Percentiles rank a stretch among this genome's conserved stretches.
phyloP scores from a whole-genome alignment of 2,329 filamentous ascomycete species.

The Sclerotinia nivalis region DNA sequence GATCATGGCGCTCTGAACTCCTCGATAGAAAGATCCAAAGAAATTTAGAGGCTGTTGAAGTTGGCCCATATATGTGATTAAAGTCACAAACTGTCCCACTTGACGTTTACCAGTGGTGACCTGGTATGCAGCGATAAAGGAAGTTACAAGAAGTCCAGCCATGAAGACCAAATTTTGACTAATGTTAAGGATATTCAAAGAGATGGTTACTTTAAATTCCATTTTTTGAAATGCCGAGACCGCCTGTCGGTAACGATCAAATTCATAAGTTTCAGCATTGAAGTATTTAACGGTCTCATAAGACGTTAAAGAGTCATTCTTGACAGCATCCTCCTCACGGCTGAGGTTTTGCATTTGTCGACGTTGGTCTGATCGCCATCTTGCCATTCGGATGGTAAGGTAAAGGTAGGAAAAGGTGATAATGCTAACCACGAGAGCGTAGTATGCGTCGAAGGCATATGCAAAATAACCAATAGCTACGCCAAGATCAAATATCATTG shows the following conservation, averaged over 20 bases:
- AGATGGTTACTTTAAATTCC: constrained; percentile 74
- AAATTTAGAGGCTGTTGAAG: constrained; percentile 81
- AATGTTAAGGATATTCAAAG: constrained; percentile 78
- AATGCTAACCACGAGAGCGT: constrained; percentile 83
- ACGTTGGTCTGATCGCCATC: constrained; percentile 86
- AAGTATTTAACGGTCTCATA: constrained; percentile 96
- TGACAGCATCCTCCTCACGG: constrained; percentile 93
- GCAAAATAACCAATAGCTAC: constrained; percentile 84
- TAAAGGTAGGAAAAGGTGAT: constrained; percentile 97
- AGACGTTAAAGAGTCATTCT: constrained; percentile 98
- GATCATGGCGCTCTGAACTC: constrained; percentile 95
- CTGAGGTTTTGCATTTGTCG: constrained; percentile 94
- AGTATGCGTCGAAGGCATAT: constrained; percentile 79
- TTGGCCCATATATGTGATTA: constrained; percentile 78
- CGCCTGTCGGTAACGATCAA: constrained; percentile 68
- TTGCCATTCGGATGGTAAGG: constrained; percentile 92
- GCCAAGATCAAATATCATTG: constrained; percentile 88
- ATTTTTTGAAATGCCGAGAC: constrained; percentile 71
- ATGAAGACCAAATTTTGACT: constrained; percentile 80
- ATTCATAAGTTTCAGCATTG: constrained; percentile 80
- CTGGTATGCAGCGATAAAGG: constrained; percentile 75
- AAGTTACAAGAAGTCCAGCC: constrained; percentile 68
- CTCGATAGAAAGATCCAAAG: constrained; percentile 93
- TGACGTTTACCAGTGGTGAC: constrained; percentile 65
- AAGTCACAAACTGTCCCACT: constrained; percentile 70